These are phyloP conservation scores for Candida endomychidarum DNA, from an alignment of 805 yeast species.

Conservation along the genomic window DNA sequence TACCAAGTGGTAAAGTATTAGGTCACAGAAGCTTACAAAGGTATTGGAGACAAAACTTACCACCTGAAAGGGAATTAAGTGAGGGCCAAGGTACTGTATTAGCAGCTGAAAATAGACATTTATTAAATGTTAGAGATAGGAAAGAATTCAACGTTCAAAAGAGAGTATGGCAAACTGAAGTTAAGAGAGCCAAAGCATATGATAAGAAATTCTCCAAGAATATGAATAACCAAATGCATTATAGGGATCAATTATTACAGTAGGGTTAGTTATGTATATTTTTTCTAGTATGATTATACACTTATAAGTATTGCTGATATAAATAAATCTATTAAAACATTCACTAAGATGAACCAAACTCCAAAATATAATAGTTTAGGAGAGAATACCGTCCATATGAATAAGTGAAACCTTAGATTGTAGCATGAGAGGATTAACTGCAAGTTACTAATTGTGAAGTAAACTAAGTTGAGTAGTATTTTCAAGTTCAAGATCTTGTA, in stretches of 20 bases:
- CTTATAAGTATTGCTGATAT: conserved; percentile 33
- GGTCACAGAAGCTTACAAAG: conserved; percentile 45
- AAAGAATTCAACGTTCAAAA: conserved; percentile 43
- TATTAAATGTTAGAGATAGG: conserved; percentile 40
- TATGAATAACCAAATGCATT: conserved; percentile 79
- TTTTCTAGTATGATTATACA: not conserved
- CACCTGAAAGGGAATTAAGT: conserved; percentile 42
- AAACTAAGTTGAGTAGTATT: conserved; percentile 42
- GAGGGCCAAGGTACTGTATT: conserved; percentile 51
- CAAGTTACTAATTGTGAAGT: conserved; percentile 59
- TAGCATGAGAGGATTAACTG: conserved; percentile 69
- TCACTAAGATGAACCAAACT: conserved; percentile 65
- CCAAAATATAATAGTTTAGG: conserved; percentile 83
- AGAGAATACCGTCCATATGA: conserved; percentile 97
- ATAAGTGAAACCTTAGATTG: conserved; percentile 76
- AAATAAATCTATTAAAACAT: conserved; percentile 38
- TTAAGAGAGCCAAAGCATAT: conserved; percentile 49
- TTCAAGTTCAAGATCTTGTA: conserved; percentile 32
- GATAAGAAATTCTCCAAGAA: conserved; percentile 65
- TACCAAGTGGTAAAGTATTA: conserved; percentile 43
- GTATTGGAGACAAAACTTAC: conserved; percentile 44
- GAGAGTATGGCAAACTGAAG: conserved; percentile 60
- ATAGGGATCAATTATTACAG: conserved; percentile 42
- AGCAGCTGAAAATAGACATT: conserved; percentile 53
- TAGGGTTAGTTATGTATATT: conserved; percentile 12